phyloP scores from a whole-genome alignment of 805 yeast genomes.

The Vanderwaltozyma tropicalis region DNA sequence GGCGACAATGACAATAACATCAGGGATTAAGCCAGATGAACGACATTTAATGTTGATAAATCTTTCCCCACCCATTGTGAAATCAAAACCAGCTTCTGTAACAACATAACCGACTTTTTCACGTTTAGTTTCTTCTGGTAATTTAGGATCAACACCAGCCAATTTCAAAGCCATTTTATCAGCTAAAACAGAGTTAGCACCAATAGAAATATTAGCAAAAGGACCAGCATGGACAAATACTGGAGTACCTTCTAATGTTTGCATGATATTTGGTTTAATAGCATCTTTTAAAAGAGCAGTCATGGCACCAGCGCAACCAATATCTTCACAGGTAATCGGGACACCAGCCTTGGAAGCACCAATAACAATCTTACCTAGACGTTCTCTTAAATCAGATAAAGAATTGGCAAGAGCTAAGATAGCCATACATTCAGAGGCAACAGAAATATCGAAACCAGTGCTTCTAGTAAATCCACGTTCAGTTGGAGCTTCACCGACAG shows the following conservation, averaged over 20 bases:
- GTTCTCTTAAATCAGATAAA: conserved; percentile 57
- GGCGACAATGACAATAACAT: conserved; percentile 71
- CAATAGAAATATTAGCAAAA: conserved; percentile 78
- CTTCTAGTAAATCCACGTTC: conserved; percentile 63
- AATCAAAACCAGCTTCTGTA: conserved; percentile 84
- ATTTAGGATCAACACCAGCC: conserved; percentile 52
- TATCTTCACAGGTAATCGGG: conserved; percentile 74
- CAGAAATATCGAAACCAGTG: conserved; percentile 77
- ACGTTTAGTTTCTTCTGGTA: conserved; percentile 33
- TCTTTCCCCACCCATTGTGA: conserved; percentile 89
- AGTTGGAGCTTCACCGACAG: conserved; percentile 73
- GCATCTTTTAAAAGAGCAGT: conserved; percentile 76
- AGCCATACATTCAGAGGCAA: conserved; percentile 82
- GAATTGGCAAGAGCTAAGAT: conserved; percentile 66
- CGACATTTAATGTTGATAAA: conserved; percentile 75
- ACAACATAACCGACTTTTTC: conserved; percentile 64
- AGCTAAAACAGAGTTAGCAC: conserved; percentile 76
- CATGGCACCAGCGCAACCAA: conserved; percentile 80
- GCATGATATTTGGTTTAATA: conserved; percentile 78
- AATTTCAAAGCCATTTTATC: conserved; percentile 73
- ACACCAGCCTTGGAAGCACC: conserved; percentile 59
- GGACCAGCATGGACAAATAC: conserved; percentile 86
- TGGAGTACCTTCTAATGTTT: conserved; percentile 80
- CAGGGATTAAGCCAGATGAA: conserved; percentile 69
- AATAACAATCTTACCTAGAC: conserved; percentile 68